Evolutionary conservation across 306 rosid genomes (phyloP).

Genomic region (Ormosia semicastrata): DNA sequence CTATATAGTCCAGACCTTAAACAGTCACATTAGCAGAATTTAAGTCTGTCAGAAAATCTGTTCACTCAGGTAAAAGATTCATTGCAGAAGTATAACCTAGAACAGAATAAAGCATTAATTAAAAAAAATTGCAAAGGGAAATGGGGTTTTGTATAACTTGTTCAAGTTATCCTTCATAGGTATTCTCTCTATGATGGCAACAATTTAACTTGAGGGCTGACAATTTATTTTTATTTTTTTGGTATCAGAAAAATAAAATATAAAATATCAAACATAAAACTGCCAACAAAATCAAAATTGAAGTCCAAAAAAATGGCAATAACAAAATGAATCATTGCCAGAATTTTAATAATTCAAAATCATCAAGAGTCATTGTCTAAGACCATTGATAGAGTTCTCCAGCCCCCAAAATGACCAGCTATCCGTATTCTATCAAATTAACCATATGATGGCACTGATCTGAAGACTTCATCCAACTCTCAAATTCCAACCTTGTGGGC

Average conservation of each 20-base stretch:
- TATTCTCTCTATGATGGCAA: neutral
- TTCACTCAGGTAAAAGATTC: neutral
- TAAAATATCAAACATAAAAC: neutral
- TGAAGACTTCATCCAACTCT: neutral
- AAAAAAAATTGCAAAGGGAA: neutral
- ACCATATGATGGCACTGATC: neutral
- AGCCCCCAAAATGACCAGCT: neutral
- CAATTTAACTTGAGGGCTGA: neutral
- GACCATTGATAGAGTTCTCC: neutral
- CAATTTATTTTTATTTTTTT: neutral
- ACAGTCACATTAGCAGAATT: neutral
- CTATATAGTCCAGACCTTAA: neutral
- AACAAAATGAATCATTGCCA: neutral
- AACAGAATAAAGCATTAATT: neutral
- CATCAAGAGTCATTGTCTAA: neutral
- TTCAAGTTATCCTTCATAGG: neutral
- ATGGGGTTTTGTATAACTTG: neutral
- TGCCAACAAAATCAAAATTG: neutral
- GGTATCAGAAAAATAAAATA: neutral
- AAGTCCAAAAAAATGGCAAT: neutral
- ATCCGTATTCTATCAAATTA: neutral
- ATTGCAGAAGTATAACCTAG: neutral
- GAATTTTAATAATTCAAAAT: neutral
- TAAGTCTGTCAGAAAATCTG: neutral
- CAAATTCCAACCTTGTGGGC: neutral